A percentile compares a stretch with the other conserved stretches of the same genome.
Conservation (phyloP, 2,329 filamentous ascomycete genomes). For the Cladosporium sp. region DNA sequence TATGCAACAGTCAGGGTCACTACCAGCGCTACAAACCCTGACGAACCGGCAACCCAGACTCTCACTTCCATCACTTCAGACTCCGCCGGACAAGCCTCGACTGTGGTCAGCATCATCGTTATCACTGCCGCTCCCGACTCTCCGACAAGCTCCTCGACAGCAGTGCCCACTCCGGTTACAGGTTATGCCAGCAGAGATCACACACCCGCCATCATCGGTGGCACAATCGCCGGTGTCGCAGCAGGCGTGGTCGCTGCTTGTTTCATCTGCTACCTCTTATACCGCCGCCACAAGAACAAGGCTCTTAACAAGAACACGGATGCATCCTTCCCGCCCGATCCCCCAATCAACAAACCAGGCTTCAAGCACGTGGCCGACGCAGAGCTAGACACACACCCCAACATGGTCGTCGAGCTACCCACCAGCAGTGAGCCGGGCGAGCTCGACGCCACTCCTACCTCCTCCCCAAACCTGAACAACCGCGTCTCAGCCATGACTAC, state of each 20-base stretch:
- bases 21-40: neutral
- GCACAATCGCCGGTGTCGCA: neutral
- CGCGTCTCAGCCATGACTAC: neutral
- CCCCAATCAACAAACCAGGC: neutral
- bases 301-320: neutral
- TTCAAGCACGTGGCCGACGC: neutral
- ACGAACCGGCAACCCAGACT: neutral
- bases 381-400: neutral
- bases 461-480: neutral
- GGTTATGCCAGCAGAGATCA: neutral
- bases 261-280: neutral
- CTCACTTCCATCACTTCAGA: slow-evolving; percentile 4
- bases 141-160: neutral
- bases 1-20: neutral
- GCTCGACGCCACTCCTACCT: neutral
- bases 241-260: neutral
- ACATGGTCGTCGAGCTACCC: neutral
- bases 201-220: neutral
- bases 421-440: neutral
- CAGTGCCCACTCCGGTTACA: neutral
- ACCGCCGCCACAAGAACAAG: neutral
- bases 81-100: neutral
- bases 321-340: neutral
- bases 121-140: neutral
- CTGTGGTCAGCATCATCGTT: neutral